Evolutionary conservation across 306 rosid species (phyloP).

Genomic region (Datisca glomerata): DNA sequence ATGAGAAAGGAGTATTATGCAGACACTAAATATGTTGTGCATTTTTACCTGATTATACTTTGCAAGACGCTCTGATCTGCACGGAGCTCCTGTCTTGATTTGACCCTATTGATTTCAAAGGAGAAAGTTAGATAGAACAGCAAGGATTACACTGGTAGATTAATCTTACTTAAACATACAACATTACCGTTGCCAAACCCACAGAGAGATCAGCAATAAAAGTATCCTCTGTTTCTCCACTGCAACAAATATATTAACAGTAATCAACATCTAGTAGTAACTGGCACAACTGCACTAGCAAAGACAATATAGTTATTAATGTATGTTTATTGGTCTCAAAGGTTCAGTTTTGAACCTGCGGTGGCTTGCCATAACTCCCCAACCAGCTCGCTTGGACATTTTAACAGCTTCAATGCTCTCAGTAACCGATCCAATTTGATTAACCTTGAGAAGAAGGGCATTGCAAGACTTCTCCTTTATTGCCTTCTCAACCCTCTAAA

Average conservation of each 20-base stretch:
- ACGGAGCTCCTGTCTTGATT: constrained; percentile 99
- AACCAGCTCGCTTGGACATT: constrained; percentile 93
- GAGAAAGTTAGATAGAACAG: neutral
- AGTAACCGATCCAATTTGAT: constrained; percentile 93
- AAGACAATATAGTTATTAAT: too few relatives aligned
- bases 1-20: neutral
- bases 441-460: constrained; percentile 97
- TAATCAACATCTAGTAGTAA: constrained; percentile 15
- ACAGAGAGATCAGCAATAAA: constrained; percentile 96
- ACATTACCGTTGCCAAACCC: constrained; percentile 85
- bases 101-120: constrained; percentile 54
- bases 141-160: neutral
- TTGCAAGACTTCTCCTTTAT: constrained; percentile 72
- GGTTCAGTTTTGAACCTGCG: constrained; percentile 50
- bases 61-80: constrained; percentile 99
- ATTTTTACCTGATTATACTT: constrained; percentile 83
- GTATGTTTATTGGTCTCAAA: too few relatives aligned
- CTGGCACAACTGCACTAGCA: too few relatives aligned
- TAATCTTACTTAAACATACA: neutral
- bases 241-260: too few relatives aligned
- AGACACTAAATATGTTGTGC: neutral
- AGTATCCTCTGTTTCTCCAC: constrained; percentile 99
- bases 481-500: constrained; percentile 91
- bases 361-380: constrained; percentile 99
- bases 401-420: constrained; percentile 96